These are phyloP conservation scores for Penicillium sp. DNA, from an alignment of 2,329 filamentous ascomycete genomes.

Conservation along the genomic window DNA sequence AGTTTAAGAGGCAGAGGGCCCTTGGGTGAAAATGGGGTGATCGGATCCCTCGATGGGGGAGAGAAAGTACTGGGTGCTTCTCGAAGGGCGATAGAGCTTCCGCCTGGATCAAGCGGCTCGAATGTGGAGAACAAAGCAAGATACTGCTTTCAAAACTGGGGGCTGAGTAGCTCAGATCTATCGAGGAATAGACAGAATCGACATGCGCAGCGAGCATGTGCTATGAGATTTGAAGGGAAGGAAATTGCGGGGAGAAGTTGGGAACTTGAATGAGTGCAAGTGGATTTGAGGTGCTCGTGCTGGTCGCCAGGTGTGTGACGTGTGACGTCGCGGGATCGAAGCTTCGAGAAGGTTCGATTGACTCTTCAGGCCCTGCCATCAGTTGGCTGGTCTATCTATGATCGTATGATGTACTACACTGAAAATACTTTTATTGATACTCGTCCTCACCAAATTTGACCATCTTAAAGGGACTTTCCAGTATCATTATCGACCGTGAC, in stretches of 20 bases:
- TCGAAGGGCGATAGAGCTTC: constrained; percentile 43
- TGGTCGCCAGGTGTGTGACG: constrained; percentile 30
- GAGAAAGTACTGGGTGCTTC: constrained; percentile 16
- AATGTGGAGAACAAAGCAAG: background rate
- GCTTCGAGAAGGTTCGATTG: constrained; percentile 41
- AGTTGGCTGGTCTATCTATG: background rate
- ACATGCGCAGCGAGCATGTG: background rate
- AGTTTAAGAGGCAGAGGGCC: constrained; percentile 13
- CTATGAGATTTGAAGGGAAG: background rate
- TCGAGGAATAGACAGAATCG: background rate
- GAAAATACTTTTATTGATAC: background rate
- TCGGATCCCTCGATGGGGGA: background rate
- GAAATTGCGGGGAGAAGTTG: constrained; percentile 1
- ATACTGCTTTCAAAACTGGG: constrained; percentile 1
- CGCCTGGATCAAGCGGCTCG: constrained; percentile 6
- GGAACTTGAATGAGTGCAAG: constrained; percentile 11
- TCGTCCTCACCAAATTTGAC: background rate
- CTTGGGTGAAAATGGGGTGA: constrained; percentile 5
- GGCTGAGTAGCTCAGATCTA: background rate
- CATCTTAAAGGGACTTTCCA: background rate
- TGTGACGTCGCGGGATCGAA: constrained; percentile 38
- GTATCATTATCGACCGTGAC: background rate
- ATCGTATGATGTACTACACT: background rate
- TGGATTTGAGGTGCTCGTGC: constrained; percentile 12
- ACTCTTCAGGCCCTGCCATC: background rate